Percentiles rank a stretch among this genome's conserved stretches.
Evolutionary conservation across 2,329 filamentous ascomycete species (phyloP).

Genomic region (Pseudogymnoascus pannorum): DNA sequence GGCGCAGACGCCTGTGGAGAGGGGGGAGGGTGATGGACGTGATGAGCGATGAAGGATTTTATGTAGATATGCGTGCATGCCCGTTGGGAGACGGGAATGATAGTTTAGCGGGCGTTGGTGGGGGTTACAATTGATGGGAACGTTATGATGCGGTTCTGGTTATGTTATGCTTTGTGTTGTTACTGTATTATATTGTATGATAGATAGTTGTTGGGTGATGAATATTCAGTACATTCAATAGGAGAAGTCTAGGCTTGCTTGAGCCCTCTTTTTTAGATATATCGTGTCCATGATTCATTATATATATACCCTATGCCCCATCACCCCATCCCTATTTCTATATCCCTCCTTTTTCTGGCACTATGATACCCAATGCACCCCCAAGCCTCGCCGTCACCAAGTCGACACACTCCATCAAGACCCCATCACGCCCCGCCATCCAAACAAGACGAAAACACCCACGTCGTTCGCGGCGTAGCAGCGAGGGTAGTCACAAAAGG

Average conservation of each 20-base stretch:
- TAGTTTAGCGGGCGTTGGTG: not conserved
- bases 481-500: not conserved
- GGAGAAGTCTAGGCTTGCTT: not conserved
- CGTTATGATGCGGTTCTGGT: not conserved
- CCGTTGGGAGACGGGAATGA: no score
- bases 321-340: not conserved
- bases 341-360: not conserved
- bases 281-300: not conserved
- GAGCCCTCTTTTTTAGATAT: not conserved
- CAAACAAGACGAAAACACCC: not conserved
- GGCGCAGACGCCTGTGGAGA: constrained; percentile 36
- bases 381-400: not conserved
- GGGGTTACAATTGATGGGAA: not conserved
- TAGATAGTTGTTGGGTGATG: not conserved
- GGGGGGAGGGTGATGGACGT: not conserved
- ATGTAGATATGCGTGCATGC: constrained; percentile 3
- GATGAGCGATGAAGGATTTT: not conserved
- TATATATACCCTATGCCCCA: not conserved
- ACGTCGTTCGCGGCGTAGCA: not conserved
- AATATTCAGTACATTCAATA: not conserved
- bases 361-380: no score
- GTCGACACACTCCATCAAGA: not conserved
- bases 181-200: not conserved
- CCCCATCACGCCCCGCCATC: not conserved
- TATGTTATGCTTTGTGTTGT: not conserved